Evolutionary conservation across 2,329 filamentous ascomycete genomes (phyloP), one percentile per base, ranked within the genome.

Genomic region (Epicoccum sorghinum): DNA sequence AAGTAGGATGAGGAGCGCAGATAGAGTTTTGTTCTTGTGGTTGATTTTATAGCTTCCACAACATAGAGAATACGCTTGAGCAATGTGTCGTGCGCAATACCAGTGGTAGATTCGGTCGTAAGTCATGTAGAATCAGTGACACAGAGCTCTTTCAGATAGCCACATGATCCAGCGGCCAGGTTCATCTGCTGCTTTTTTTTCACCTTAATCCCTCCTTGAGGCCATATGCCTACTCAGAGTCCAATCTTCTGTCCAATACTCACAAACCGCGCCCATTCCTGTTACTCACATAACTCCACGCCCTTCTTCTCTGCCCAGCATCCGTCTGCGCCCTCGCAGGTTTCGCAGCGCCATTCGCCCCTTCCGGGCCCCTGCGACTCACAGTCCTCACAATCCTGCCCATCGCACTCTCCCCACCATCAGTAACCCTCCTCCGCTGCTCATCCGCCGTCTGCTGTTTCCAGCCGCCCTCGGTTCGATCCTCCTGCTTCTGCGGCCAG

Each of bases 401-500:
- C 40, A 63, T 51, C 12, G 57, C 59, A 39, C 55, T 59, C 23
- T 67, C 65, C 4, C 46, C 63, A 2, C 59, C 61, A 38, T 62
- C 67, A 18, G 54, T 64, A 8, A 58, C 37, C 47, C 59, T 63
- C 51, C 68, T 58, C 37, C 59, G 58, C 49, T 70, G 68, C 39
- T 69, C 68, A 30, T 71, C 69, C 9, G 64, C 64, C 47, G 57
- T 67, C 22, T 69, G 67, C 47, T 69, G 62, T 45, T 64, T 72
- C 73, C 85, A 87, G 0, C 84, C 84, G 38, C 85, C 85, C 62
- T 87, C 85, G 25, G 83, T 81, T 46, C 82, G 78, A 71, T 87
- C 85, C 65, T 87, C 83, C 29, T 88, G 86, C 68, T 87, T 89
- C 70, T 86, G 83, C 4, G 90, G 89, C 89, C 89, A 93, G 1